Evolutionary conservation across 768 basidiomycete species (phyloP).

Genomic region (Mycena olivaceomarginata): DNA sequence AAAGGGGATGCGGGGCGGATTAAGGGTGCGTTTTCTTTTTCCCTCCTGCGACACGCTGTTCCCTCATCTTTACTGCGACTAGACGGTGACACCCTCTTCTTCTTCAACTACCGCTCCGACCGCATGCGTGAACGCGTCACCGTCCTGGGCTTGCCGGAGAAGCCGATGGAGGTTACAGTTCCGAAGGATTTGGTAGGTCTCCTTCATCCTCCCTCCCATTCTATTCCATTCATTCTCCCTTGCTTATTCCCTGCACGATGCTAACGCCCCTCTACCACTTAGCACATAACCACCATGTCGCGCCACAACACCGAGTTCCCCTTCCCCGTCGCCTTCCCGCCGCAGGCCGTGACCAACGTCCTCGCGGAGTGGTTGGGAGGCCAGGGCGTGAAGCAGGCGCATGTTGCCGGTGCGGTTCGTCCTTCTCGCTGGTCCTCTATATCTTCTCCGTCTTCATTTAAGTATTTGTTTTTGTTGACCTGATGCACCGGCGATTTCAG

Average conservation of each 20-base stretch:
- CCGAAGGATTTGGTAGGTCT: conserved; percentile 86
- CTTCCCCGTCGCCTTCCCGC: conserved; percentile 96
- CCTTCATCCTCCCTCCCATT: no score
- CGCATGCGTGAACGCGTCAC: conserved; percentile 7
- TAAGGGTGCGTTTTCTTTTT: conserved; percentile 72
- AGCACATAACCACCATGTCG: conserved; percentile 96
- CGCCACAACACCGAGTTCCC: conserved; percentile 94
- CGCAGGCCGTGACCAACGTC: conserved; percentile 94
- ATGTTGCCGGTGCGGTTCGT: conserved; percentile 77
- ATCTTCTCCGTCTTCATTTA: no score
- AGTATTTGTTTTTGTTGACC: no score
- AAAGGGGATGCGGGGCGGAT: conserved; percentile 87
- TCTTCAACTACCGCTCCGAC: conserved; percentile 10
- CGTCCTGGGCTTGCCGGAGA: background rate
- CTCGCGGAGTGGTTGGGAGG: conserved; percentile 94
- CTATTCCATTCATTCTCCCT: no score
- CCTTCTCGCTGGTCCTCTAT: no score
- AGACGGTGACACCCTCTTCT: conserved; percentile 3
- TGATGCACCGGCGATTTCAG: no score
- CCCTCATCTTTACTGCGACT: conserved; percentile 34
- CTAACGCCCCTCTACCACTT: background rate
- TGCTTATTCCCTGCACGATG: no score
- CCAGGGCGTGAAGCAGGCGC: conserved; percentile 86
- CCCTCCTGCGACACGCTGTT: background rate
- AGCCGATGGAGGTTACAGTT: conserved; percentile 78